Percentiles rank a stretch among this genome's conserved stretches.
These are phyloP conservation scores for Plenodomus biglobosus DNA, from an alignment of 2,329 filamentous ascomycete genomes.

Conservation along the genomic window DNA sequence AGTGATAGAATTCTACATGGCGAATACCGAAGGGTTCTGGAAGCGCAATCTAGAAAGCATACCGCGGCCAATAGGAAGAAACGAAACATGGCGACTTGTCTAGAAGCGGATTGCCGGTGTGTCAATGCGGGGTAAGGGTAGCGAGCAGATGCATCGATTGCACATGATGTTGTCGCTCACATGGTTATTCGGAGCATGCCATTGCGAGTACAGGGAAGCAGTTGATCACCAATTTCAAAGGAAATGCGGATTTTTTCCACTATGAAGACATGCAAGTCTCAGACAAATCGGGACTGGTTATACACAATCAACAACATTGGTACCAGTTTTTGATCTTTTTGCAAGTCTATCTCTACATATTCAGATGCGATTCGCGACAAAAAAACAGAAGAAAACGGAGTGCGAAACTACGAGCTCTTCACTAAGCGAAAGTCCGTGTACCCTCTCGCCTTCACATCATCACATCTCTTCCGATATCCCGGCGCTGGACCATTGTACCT, in stretches of 20 bases:
- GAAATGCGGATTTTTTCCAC: too few relatives aligned
- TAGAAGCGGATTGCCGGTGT: conserved; percentile 4
- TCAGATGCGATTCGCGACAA: too few relatives aligned
- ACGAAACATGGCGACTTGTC: neutral
- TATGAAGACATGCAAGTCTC: too few relatives aligned
- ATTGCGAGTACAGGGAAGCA: too few relatives aligned
- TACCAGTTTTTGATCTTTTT: too few relatives aligned
- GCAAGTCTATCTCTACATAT: too few relatives aligned
- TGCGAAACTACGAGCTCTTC: conserved; percentile 6
- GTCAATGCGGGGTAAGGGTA: conserved; percentile 2
- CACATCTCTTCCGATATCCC: conserved; percentile 45
- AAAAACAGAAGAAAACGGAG: too few relatives aligned
- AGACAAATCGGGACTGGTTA: too few relatives aligned
- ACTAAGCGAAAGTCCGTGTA: conserved; percentile 27
- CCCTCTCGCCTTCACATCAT: conserved; percentile 23
- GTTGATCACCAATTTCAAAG: too few relatives aligned
- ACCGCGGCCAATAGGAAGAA: neutral
- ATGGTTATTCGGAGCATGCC: too few relatives aligned
- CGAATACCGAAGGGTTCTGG: neutral
- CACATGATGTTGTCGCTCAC: too few relatives aligned
- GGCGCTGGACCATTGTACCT: conserved; percentile 52
- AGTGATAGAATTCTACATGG: neutral
- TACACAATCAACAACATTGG: too few relatives aligned
- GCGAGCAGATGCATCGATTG: neutral
- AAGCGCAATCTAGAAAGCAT: neutral